Base-by-base conservation (phyloP, 179 eudicot species). In the Sideroxylon spinosum region DNA sequence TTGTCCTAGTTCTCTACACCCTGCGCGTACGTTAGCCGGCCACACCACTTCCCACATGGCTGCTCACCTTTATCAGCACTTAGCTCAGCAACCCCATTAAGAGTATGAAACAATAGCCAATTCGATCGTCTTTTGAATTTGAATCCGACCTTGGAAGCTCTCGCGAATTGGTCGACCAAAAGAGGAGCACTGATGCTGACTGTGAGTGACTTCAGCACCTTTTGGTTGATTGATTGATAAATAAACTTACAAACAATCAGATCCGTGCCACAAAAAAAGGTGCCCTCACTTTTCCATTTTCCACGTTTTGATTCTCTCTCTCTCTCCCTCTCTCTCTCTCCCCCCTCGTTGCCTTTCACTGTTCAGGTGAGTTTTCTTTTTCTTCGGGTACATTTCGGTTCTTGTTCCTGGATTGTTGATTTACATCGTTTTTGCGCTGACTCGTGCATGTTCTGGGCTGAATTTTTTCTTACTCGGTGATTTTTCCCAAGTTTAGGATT, bases 91-190 rank as follows among this genome's bases (percentile, higher is more conserved):
- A 50, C 55, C 55, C n/a, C n/a, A n/a, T 12, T 50, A 60, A 0
- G 20, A 60, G 26, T n/a, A 60, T 20, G 10, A 60, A 60, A 60
- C 9, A 16, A n/a, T 16, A 2, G 16, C 17, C 6, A 20, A 37
- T 68, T 50, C 69, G 16, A 46, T 46, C 6, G 2, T 37, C 22
- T 46, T 37, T 32, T 68, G 52, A 69, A n/a, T 69, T 69, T 56
- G 73, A 69, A 46, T 20, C 73, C 56, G 17, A 69, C 8, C 28
- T 69, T 69, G 56, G 64, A 60, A 60, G 64, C 64, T 20, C 60
- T 55, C 6, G 50, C 16, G 23, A 68, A 68, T 48, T 69, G 56
- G 73, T 20, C 28, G 9, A 20, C 2, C 10, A 20, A 20, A 60
- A 60, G 64, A 60, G 5, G 25, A 19, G 55, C 26, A 44, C 67